Percentiles rank a stretch among this genome's conserved stretches.
Conservation (phyloP, 108 stramenopile species). For the Pelagomonas calceolata region DNA sequence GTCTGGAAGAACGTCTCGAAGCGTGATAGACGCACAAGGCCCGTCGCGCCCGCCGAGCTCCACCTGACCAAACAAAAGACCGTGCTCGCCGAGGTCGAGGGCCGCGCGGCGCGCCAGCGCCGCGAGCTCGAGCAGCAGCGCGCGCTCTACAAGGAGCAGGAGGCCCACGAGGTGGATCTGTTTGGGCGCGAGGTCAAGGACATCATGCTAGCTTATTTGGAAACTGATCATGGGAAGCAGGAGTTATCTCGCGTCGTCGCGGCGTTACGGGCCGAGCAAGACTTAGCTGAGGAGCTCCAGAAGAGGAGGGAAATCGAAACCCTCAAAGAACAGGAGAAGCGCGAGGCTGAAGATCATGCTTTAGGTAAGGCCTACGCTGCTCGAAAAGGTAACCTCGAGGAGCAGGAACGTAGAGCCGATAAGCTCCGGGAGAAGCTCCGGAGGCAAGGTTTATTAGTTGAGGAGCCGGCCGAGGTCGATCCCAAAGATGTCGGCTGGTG, state of each 20-base stretch:
- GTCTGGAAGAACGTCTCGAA: background rate
- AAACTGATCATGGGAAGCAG: background rate
- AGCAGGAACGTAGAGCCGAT: background rate
- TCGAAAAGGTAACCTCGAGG: background rate
- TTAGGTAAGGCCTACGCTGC: background rate
- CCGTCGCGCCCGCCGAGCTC: background rate
- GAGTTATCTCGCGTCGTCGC: background rate
- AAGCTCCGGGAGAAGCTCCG: background rate
- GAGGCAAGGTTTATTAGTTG: too few species aligned
- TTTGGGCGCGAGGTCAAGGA: background rate
- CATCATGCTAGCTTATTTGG: background rate
- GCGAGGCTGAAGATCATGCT: background rate
- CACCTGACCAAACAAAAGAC: background rate
- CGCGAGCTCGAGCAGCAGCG: background rate
- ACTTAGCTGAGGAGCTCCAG: background rate
- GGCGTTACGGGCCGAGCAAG: background rate
- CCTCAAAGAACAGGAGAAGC: too few species aligned
- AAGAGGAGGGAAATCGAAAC: too few species aligned
- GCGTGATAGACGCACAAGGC: background rate
- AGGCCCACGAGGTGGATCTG: background rate
- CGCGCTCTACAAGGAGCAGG: background rate
- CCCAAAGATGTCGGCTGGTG: too few species aligned
- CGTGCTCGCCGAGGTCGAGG: background rate
- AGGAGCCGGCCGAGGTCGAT: too few species aligned
- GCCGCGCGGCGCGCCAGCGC: background rate